Evolutionary conservation across 179 eudicot genomes (phyloP).

Genomic region (Actinidia chinensis): DNA sequence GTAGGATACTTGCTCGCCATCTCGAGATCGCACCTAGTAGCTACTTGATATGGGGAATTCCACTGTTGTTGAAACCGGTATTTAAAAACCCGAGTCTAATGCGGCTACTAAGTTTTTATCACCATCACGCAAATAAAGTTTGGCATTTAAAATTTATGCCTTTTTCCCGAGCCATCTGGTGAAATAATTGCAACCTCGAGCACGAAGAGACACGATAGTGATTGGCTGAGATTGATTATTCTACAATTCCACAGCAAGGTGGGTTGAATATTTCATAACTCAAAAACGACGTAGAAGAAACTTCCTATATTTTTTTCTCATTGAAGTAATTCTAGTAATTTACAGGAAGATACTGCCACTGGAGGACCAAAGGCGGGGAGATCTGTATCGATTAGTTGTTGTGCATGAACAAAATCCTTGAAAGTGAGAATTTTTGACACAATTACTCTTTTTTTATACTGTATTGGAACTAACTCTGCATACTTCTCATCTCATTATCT

Average conservation of each 20-base stretch:
- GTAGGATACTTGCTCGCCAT: too few species aligned
- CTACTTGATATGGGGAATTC: too few species aligned
- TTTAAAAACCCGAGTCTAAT: too few species aligned
- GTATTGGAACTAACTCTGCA: too few species aligned
- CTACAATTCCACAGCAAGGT: slow-evolving; percentile 41
- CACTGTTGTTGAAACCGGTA: too few species aligned
- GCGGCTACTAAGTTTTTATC: too few species aligned
- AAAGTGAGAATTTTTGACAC: neutral
- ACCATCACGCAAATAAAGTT: neutral
- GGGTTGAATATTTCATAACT: slow-evolving; percentile 7
- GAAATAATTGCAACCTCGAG: slow-evolving; percentile 56
- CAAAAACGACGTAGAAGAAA: neutral
- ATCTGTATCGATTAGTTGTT: slow-evolving; percentile 44
- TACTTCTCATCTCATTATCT: too few species aligned
- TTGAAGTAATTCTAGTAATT: neutral
- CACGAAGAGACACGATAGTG: slow-evolving; percentile 47
- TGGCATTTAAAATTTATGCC: neutral
- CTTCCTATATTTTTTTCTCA: neutral
- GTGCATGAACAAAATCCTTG: slow-evolving; percentile 27
- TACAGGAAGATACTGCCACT: slow-evolving; percentile 49
- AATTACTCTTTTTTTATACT: too few species aligned
- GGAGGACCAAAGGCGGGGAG: slow-evolving; percentile 44
- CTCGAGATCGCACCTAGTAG: too few species aligned
- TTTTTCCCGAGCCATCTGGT: slow-evolving; percentile 39
- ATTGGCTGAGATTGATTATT: slow-evolving; percentile 57